Base-by-base conservation (phyloP, 2,329 filamentous ascomycete genomes). In the Phoma sp. region DNA sequence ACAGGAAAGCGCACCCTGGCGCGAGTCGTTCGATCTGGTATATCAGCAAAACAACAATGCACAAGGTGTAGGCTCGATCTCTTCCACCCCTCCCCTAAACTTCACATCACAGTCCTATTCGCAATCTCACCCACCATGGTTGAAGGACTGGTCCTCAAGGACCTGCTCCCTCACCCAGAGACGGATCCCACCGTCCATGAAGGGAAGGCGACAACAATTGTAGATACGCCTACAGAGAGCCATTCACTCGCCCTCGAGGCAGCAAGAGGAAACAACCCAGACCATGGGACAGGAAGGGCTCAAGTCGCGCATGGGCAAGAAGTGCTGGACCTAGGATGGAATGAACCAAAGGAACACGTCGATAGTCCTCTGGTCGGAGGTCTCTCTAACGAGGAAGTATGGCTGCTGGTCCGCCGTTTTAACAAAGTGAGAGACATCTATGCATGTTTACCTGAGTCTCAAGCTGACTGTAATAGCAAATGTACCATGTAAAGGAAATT, bases 401-500 rank as follows among this genome's bases (percentile, higher is more conserved):
- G 89, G 87, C 77, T 90, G 43, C 76, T 92, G 17, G 77, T 91
- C 27, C 80, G 90, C 22, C 81, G 90, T 1, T 92, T 93, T 72
- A 87, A 93, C 71, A 91, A 91, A 80, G 85, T 85, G 66, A 51
- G 65, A 52, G 1, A 10, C 4, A 12, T 29, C 6, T 8, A 5
- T 37, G 5, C 13, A 13, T 12, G 6, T 7, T 6, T 19, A 5
- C 1, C 1, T 7, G 27, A 13, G 29, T 13, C 15, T 19, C 9
- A 17, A 36, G 45, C 70, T 78, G 58, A 76, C 46, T 4, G 6
- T 4, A 12, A 38, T 48, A 76, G 84, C 84, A 87, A 84, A 84
- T 87, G 72, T 87, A 86, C 70, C 82, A 86, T 75, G 89, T 95
- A 63, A 91, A 90, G 71, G 85, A 88, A 25, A 84, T 88, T 8